Base-by-base conservation (phyloP, 2,329 filamentous ascomycete species). In the Phymatotrichopsis omnivora region DNA sequence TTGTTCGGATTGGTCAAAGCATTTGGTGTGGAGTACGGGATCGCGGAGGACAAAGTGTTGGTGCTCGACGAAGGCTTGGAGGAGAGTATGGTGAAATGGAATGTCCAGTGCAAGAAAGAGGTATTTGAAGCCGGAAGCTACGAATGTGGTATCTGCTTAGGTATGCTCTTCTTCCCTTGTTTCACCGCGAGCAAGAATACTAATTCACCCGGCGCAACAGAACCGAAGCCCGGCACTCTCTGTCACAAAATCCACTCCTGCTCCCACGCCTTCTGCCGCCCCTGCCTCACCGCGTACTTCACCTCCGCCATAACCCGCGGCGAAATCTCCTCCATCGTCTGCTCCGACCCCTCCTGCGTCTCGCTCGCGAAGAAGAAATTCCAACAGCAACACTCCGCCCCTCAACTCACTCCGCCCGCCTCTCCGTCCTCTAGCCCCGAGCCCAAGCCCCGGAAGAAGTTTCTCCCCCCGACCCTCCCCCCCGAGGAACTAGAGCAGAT, bases 251-350 rank as follows among this genome's bases (percentile, higher is more conserved):
- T 96, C 71, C 65, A 82, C 34, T 77, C 80, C 47, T 98, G 91
- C 62, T 78, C 76, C 0, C 89, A 98, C 61, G 85, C 96, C 28
- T 98, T 96, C 60, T 98, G 91, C 63, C 67, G 80, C 14, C 64
- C 76, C n/a, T 98, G 91, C 60, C 69, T 98, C 2, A 80, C 84
- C 52, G 85, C 89, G 57, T 95, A 89, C 57, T 96, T 93, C 70
- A 85, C 81, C 56, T 80, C 78, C 53, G 86, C 85, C 55, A 95
- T 98, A 57, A 76, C 70, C 0, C 84, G 93, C 60, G 91, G 91
- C 1, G 80, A 93, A 57, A 69, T 98, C 14, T 71, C 77, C 37
- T 75, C 75, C 6, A 80, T 98, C 23, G 80, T 80, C 52, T 98
- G 91, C 59, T 69, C 93, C 23, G 73, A 80, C 10, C 85, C 85